phyloP scores from a whole-genome alignment of 2,329 filamentous ascomycete species.

The Calycina herbarum region DNA sequence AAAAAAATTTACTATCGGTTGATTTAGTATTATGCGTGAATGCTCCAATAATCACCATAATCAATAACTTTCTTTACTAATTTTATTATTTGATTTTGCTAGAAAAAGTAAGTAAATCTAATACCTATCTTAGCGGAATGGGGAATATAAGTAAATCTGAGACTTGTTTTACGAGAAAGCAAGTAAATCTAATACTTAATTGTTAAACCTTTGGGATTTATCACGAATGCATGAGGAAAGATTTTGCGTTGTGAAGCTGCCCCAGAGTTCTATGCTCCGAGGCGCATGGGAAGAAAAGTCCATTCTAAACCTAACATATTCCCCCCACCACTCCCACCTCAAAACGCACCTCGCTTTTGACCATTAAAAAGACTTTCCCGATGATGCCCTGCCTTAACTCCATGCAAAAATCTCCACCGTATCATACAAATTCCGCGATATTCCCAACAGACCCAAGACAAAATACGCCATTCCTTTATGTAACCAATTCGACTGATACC shows the following conservation, averaged over 20 bases:
- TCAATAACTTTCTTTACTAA: no score
- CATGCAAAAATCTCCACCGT: slow-evolving; percentile 14
- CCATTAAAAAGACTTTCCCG: neutral
- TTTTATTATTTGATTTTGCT: no score
- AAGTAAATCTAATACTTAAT: no score
- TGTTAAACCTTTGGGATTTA: neutral
- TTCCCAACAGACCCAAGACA: slow-evolving; percentile 5
- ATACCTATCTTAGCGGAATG: no score
- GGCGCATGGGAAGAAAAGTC: slow-evolving; percentile 26
- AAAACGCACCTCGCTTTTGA: slow-evolving; percentile 10
- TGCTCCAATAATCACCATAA: no score
- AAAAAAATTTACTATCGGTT: no score
- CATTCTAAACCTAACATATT: slow-evolving; percentile 27
- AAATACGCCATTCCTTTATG: slow-evolving; percentile 22
- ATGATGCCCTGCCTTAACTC: slow-evolving; percentile 20
- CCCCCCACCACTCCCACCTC: neutral
- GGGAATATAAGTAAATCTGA: no score
- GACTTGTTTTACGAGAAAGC: no score
- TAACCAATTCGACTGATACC: slow-evolving; percentile 27
- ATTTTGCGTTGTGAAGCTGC: slow-evolving; percentile 18
- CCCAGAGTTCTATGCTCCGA: slow-evolving; percentile 33
- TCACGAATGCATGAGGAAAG: neutral
- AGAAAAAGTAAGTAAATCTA: no score
- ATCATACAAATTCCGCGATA: slow-evolving; percentile 26
- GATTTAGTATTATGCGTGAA: no score